Evolutionary conservation across 768 basidiomycete genomes (phyloP).

Genomic region (Lentinula edodes): DNA sequence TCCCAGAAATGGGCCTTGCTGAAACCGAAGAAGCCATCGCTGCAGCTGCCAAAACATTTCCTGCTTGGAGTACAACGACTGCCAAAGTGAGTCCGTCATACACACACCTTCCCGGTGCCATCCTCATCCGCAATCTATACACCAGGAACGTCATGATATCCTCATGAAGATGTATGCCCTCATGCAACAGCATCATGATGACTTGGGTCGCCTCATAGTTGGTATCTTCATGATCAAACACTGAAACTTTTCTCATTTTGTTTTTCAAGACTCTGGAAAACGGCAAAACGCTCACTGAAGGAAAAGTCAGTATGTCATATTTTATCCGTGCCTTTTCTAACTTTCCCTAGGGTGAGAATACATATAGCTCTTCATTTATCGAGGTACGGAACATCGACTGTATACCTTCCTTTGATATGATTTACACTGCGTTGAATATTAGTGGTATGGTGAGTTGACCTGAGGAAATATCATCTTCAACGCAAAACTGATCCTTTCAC

Average conservation of each 20-base stretch:
- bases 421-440: not conserved
- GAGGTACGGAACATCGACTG: slow-evolving; percentile 44
- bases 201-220: slow-evolving; percentile 82
- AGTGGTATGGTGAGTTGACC: slow-evolving; percentile 74
- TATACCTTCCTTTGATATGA: not conserved
- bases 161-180: slow-evolving; percentile 73
- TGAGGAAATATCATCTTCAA: not conserved
- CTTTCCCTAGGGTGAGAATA: slow-evolving; percentile 65
- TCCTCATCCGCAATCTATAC: slow-evolving; percentile 3
- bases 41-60: slow-evolving; percentile 76
- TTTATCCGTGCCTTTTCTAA: not conserved
- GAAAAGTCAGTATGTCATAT: slow-evolving; percentile 44
- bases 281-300: slow-evolving; percentile 85
- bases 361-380: slow-evolving; percentile 80
- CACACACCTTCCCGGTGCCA: not conserved
- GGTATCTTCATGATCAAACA: not conserved
- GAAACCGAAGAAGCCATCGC: slow-evolving; percentile 85
- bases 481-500: slow-evolving; percentile 6
- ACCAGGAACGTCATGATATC: slow-evolving; percentile 75
- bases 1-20: slow-evolving; percentile 84
- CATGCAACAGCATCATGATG: slow-evolving; percentile 82
- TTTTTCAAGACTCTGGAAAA: slow-evolving; percentile 81
- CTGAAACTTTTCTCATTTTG: not conserved
- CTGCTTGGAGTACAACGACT: slow-evolving; percentile 81
- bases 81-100: slow-evolving; percentile 54